phyloP scores from a whole-genome alignment of 345 rosid genomes.

The Gossypium turneri region DNA sequence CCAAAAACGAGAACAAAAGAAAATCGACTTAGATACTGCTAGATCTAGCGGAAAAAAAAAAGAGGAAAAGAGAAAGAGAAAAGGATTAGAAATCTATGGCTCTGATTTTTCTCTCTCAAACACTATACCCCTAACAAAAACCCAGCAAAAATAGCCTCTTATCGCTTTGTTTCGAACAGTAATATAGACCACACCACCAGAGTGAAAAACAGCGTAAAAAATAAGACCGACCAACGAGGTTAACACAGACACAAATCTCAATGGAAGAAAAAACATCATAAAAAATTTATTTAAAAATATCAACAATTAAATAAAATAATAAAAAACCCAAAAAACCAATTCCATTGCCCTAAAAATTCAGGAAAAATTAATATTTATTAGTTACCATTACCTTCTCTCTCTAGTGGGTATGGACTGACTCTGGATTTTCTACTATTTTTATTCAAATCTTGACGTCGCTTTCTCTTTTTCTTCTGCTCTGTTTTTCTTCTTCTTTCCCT shows the following conservation, averaged over 20 bases:
- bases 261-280: conserved; percentile 16
- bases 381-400: conserved; percentile 10
- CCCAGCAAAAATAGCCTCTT: conserved; percentile 9
- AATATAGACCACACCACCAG: conserved; percentile 12
- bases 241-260: conserved; percentile 27
- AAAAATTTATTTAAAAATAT: not conserved
- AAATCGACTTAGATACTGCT: conserved; percentile 12
- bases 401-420: not conserved
- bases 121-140: conserved; percentile 32
- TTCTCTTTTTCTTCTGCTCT: not conserved
- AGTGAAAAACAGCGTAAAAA: conserved; percentile 17
- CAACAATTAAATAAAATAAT: not conserved
- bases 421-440: not conserved
- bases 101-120: conserved; percentile 28
- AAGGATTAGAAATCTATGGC: conserved; percentile 70
- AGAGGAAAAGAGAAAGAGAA: not conserved
- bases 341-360: not conserved
- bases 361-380: not conserved
- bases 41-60: conserved; percentile 19
- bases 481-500: not conserved
- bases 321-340: not conserved
- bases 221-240: not conserved
- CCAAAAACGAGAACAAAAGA: conserved; percentile 5
- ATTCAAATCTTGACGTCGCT: conserved; percentile 20
- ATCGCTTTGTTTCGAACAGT: conserved; percentile 8